These are phyloP conservation scores for Pseudopediastrum boryanum DNA, from an alignment of 139 green algal species.

Conservation along the genomic window DNA sequence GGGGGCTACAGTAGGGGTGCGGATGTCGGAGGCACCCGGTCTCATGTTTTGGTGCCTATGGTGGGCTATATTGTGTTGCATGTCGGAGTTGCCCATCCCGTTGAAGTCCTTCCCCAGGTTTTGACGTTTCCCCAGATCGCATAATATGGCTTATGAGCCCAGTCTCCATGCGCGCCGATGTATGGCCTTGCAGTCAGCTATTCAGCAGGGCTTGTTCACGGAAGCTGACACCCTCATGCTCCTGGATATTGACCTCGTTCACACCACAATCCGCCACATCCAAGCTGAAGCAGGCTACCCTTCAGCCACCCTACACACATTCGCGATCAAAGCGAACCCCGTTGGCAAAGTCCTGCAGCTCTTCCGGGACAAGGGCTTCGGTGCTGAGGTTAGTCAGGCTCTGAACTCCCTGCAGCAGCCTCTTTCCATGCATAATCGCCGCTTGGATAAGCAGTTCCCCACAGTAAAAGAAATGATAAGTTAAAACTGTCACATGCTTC, in stretches of 20 bases:
- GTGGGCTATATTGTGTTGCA: conserved; percentile 2
- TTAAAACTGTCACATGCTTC: not conserved
- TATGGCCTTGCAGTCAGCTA: conserved; percentile 1
- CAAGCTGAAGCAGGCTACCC: conserved; percentile 35
- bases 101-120: not conserved
- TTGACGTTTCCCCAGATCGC: not conserved
- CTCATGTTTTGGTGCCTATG: not conserved
- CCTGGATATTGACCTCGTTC: conserved; percentile 40
- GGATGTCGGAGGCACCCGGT: not conserved
- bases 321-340: conserved; percentile 53
- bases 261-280: conserved; percentile 19
- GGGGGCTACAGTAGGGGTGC: not conserved
- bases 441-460: too few species aligned
- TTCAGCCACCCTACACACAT: conserved; percentile 40
- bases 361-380: conserved; percentile 35
- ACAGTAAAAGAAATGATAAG: too few species aligned
- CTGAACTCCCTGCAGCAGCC: too few species aligned
- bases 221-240: conserved; percentile 37
- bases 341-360: conserved; percentile 43
- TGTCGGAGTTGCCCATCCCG: not conserved
- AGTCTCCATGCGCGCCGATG: conserved; percentile 7
- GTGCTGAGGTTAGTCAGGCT: conserved; percentile 48
- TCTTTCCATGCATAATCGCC: too few species aligned
- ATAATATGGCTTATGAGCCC: not conserved
- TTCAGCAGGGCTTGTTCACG: not conserved